phyloP scores from a whole-genome alignment of 768 basidiomycete species.

The Suillus weaverae region DNA sequence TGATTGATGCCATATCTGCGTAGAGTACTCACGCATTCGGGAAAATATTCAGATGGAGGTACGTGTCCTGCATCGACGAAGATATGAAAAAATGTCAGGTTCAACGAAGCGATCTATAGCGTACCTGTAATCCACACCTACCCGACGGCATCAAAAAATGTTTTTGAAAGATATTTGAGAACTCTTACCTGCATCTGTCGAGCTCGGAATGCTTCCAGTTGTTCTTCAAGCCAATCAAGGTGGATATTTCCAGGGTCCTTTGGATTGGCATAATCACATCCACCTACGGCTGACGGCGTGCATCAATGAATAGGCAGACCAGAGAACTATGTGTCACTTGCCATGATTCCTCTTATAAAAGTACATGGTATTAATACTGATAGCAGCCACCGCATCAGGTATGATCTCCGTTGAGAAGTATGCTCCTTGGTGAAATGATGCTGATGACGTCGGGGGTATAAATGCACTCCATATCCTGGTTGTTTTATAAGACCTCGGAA shows the following conservation, averaged over 20 bases:
- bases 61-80: constrained; percentile 62
- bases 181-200: constrained; percentile 68
- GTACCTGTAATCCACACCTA: constrained; percentile 49
- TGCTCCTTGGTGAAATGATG: constrained; percentile 83
- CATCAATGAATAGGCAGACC: constrained; percentile 7
- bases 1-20: background rate
- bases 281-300: constrained; percentile 59
- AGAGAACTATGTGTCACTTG: constrained; percentile 26
- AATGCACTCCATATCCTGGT: constrained; percentile 75
- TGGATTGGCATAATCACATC: constrained; percentile 60
- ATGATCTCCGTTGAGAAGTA: constrained; percentile 82
- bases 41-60: constrained; percentile 80
- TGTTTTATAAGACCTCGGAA: constrained; percentile 10
- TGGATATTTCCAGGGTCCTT: constrained; percentile 85
- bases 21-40: constrained; percentile 68
- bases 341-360: constrained; percentile 90
- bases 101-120: background rate
- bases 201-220: constrained; percentile 63
- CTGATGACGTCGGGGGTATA: constrained; percentile 75
- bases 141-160: constrained; percentile 6
- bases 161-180: background rate
- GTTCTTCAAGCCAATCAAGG: constrained; percentile 89
- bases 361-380: constrained; percentile 88
- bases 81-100: background rate
- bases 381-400: constrained; percentile 68